phyloP scores from a whole-genome alignment of 1,139 yeast genomes.

The Scheffersomyces titani region DNA sequence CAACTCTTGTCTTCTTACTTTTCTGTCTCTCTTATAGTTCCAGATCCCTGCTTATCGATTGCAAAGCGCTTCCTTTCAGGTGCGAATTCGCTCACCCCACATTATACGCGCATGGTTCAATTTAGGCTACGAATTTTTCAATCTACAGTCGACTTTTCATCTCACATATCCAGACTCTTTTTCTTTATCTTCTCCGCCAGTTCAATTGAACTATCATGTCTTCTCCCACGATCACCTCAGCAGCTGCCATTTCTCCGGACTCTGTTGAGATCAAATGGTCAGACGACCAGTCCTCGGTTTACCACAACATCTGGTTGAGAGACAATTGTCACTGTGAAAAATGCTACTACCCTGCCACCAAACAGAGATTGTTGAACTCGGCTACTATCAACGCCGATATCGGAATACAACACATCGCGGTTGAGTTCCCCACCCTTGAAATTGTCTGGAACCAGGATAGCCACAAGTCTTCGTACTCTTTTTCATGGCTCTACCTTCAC shows the following conservation, averaged over 20 bases:
- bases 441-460: conserved; percentile 50
- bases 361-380: conserved; percentile 65
- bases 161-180: neutral
- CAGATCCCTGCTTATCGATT: no score
- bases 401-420: conserved; percentile 26
- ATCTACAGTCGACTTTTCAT: neutral
- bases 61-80: neutral
- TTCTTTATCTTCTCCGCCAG: neutral
- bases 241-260: neutral
- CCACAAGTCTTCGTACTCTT: conserved; percentile 51
- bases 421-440: conserved; percentile 16
- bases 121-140: neutral
- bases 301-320: conserved; percentile 65
- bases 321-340: conserved; percentile 68
- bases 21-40: neutral
- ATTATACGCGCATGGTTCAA: neutral
- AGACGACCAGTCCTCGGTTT: conserved; percentile 16
- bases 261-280: conserved; percentile 9
- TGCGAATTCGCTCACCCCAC: neutral
- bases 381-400: conserved; percentile 53
- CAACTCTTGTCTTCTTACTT: neutral
- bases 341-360: conserved; percentile 62
- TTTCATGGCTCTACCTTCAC: conserved; percentile 59
- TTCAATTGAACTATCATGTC: neutral
- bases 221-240: neutral